Conservation (phyloP, 1,284 basidiomycete species). For the Irpex sp. region DNA sequence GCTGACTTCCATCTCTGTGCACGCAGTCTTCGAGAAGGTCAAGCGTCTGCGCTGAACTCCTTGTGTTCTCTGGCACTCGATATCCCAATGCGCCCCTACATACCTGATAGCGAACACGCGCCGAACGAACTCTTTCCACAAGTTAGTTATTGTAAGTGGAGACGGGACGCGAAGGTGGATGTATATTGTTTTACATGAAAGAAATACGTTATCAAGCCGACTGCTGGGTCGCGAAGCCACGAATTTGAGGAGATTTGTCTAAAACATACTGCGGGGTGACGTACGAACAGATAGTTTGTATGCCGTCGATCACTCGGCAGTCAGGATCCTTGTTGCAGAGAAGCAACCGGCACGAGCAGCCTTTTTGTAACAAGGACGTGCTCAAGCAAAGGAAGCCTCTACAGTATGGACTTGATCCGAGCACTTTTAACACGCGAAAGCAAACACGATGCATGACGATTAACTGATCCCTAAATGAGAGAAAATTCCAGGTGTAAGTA, state of each 20-base stretch:
- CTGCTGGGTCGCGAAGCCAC: not conserved
- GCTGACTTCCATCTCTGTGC: not conserved
- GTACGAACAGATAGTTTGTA: not conserved
- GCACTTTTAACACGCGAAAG: not conserved
- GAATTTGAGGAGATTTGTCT: not conserved
- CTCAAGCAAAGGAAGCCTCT: not conserved
- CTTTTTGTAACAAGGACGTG: not conserved
- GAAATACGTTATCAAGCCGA: not conserved
- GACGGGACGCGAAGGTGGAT: constrained; percentile 6
- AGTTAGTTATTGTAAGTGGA: constrained; percentile 2
- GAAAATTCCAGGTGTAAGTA: constrained; percentile 11
- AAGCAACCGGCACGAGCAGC: not conserved
- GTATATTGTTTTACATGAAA: not conserved
- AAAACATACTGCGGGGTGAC: not conserved
- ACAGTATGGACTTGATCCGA: not conserved
- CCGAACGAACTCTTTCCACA: constrained; percentile 5
- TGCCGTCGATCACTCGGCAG: not conserved
- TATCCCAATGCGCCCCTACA: not conserved
- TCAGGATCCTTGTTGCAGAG: not conserved
- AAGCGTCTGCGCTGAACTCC: constrained; percentile 6
- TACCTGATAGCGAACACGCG: not conserved
- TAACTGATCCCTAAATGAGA: not conserved
- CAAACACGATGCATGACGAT: not conserved
- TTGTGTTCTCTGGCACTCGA: not conserved
- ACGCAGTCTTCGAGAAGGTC: constrained; percentile 12